Evolutionary conservation across 306 rosid species (phyloP), one percentile per base, ranked within the genome.

Genomic region (Quercus cerris): DNA sequence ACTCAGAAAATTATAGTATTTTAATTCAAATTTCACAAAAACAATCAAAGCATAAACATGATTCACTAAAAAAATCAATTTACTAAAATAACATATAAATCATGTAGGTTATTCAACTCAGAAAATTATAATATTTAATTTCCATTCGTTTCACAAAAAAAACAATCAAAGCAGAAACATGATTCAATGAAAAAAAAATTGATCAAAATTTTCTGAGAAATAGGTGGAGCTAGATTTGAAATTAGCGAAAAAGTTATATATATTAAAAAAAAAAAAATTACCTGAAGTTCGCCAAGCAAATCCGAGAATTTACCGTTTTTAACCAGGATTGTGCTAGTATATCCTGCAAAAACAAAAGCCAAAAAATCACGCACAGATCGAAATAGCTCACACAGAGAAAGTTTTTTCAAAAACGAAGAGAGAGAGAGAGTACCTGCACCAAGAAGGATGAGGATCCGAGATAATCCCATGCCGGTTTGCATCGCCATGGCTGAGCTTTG

Each of bases 261-360:
- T 23, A 23, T 18, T 64, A 56, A 41, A 10, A 54, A 54, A 14
- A 27, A 17, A 68, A 59, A 74, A 33, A 22, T 55, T 55, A 91
- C 98, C 97, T 96, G 99, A 67, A 96, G 88, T 44, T 93, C 93
- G 51, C 92, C 92, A 58, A 93, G 77, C 30, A 93, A 18, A 66
- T 93, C 97, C 18, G 98, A 93, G 5, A 96, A 19, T 78, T 93
- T 93, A 1, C 93, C 91, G 81, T 93, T 84, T 87, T 93, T 83
- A 1, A 89, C 44, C 73, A 96, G 81, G 66, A 93, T 76, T 59
- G 98, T 87, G 71, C 90, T 75, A 49, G 98, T 91, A 85, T 93
- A 95, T 27, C 99, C 99, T 96, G 77, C 7, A 75, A 5, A 77
- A 31, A 77, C 4, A 81, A 31, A 5, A 56, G 73, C 14, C 70